Percentiles rank a stretch among this genome's conserved stretches.
These are phyloP conservation scores for Crithidia expoeki DNA, from an alignment of 208 protist genomes.

Conservation along the genomic window DNA sequence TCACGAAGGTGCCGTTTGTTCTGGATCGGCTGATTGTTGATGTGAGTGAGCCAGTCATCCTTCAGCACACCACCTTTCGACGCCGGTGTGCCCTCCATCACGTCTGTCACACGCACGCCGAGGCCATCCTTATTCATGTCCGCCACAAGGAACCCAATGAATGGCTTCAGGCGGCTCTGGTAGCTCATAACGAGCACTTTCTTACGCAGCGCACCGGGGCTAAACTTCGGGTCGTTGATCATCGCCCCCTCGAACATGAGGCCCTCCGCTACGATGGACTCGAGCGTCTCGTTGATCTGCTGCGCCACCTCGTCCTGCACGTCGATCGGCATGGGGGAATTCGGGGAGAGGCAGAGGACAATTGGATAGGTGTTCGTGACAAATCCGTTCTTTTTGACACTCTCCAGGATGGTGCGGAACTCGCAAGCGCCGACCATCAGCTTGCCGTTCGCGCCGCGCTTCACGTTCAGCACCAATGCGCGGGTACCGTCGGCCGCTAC, in stretches of 20 bases:
- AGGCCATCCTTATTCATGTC: constrained; percentile 91
- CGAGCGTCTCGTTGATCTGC: constrained; percentile 58
- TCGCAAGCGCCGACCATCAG: constrained; percentile 67
- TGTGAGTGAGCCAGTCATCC: constrained; percentile 91
- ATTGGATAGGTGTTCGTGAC: constrained; percentile 79
- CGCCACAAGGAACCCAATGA: constrained; percentile 85
- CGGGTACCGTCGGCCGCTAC: constrained; percentile 41
- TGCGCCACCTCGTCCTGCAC: constrained; percentile 69
- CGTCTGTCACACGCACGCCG: constrained; percentile 86
- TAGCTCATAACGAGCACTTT: constrained; percentile 81
- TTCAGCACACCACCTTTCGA: constrained; percentile 79
- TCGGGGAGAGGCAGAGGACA: constrained; percentile 74
- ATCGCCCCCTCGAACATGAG: constrained; percentile 90
- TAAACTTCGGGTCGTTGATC: constrained; percentile 91
- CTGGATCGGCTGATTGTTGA: constrained; percentile 66
- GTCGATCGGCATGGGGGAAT: constrained; percentile 37
- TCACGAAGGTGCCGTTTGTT: constrained; percentile 87
- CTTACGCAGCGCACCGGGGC: constrained; percentile 79
- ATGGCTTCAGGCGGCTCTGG: constrained; percentile 78
- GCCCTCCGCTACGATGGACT: constrained; percentile 69
- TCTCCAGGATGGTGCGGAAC: constrained; percentile 60
- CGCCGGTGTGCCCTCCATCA: constrained; percentile 79
- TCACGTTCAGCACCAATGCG: constrained; percentile 64
- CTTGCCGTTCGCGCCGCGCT: constrained; percentile 47
- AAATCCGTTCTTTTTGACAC: constrained; percentile 80